Percentiles rank a stretch among this genome's conserved stretches.
Evolutionary conservation across 2,329 filamentous ascomycete species (phyloP).

Genomic region (Penicillium vulpinum): DNA sequence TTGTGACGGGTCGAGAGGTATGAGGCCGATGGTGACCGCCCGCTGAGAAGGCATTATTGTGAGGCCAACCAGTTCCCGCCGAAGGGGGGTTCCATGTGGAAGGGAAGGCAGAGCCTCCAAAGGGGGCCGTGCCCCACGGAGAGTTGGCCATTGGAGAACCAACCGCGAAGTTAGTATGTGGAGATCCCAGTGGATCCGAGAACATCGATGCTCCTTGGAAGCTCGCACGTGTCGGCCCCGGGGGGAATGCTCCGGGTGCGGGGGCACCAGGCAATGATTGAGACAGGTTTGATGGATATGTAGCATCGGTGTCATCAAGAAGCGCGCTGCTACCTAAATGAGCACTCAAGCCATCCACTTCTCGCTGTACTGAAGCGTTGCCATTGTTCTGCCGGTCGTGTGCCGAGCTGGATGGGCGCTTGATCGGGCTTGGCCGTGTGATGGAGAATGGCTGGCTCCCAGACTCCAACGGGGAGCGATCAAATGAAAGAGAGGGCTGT

Average conservation of each 20-base stretch:
- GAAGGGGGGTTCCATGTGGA: slow-evolving; percentile 42
- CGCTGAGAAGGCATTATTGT: slow-evolving; percentile 51
- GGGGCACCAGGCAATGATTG: slow-evolving; percentile 53
- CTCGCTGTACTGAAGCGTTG: slow-evolving; percentile 49
- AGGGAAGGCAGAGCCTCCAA: slow-evolving; percentile 41
- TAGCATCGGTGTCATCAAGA: slow-evolving; percentile 70
- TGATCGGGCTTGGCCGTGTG: slow-evolving; percentile 80
- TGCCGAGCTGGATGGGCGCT: slow-evolving; percentile 74
- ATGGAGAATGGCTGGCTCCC: slow-evolving; percentile 68
- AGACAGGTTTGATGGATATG: slow-evolving; percentile 55
- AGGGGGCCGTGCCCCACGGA: slow-evolving; percentile 40
- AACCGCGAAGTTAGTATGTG: slow-evolving; percentile 36
- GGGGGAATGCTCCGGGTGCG: slow-evolving; percentile 52
- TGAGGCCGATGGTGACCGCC: slow-evolving; percentile 50
- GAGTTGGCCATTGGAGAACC: slow-evolving; percentile 32
- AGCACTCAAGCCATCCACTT: slow-evolving; percentile 70
- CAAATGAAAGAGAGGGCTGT: slow-evolving; percentile 68
- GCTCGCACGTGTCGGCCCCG: slow-evolving; percentile 43
- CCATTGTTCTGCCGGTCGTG: slow-evolving; percentile 48
- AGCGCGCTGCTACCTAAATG: slow-evolving; percentile 90
- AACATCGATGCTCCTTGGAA: slow-evolving; percentile 46
- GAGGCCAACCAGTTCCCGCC: slow-evolving; percentile 50
- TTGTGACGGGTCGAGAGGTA: slow-evolving; percentile 65
- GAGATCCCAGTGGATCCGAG: slow-evolving; percentile 43
- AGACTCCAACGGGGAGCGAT: slow-evolving; percentile 60